Conservation (phyloP, 2,329 filamentous ascomycete species). For the Colletotrichum limetticola region DNA sequence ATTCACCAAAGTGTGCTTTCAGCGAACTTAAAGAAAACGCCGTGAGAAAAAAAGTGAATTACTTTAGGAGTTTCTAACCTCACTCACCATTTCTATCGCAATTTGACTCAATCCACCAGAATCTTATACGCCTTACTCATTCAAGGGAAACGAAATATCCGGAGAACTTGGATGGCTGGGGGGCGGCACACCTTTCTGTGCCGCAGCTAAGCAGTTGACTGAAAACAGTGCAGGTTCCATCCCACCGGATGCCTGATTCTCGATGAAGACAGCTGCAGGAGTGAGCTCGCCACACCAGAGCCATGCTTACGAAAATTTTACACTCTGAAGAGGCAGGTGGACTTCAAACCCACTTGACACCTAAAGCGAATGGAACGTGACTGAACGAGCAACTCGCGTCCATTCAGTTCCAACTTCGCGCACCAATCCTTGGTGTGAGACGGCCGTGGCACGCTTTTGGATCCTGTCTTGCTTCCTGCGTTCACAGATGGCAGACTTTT, state of each 20-base stretch:
- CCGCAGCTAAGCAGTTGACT: not conserved
- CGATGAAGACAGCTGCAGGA: slow-evolving; percentile 1
- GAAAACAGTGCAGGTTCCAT: not conserved
- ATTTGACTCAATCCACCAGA: not conserved
- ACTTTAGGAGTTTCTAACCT: too few species aligned
- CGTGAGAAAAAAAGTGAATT: too few species aligned
- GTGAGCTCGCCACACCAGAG: not conserved
- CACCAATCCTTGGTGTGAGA: not conserved
- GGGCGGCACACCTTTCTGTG: not conserved
- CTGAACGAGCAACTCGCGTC: not conserved
- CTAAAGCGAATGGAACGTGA: not conserved
- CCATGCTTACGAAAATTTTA: not conserved
- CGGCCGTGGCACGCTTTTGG: not conserved
- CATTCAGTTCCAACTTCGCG: not conserved
- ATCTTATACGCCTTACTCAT: not conserved
- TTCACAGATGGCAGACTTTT: too few species aligned
- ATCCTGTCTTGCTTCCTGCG: not conserved
- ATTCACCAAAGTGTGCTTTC: too few species aligned
- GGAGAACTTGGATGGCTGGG: not conserved
- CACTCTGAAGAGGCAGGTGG: not conserved
- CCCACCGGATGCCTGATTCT: not conserved
- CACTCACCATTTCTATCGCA: too few species aligned
- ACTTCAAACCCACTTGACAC: not conserved
- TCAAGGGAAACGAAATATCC: not conserved
- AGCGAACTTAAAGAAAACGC: too few species aligned